Evolutionary conservation across 495 filamentous ascomycete genomes (phyloP), one percentile per base, ranked within the genome.

Genomic region (Neurospora sp.): DNA sequence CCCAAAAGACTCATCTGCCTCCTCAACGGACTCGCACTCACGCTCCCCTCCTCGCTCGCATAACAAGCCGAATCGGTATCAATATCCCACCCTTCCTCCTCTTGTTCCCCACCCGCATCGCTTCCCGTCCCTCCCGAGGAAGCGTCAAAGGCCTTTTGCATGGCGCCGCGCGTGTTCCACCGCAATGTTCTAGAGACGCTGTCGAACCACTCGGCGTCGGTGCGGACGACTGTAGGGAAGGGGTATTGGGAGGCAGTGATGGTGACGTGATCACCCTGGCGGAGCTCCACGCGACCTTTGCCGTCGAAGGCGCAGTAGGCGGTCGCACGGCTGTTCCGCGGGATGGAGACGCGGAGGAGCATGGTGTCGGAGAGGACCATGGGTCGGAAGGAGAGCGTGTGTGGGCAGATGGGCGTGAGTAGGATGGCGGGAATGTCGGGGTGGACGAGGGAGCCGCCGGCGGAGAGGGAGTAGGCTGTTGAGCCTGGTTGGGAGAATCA

Each of bases 341-440:
- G 96, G 31, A 99, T 90, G 31, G 91, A 91, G 72, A 98, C 90
- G 69, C 93, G 93, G 61, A 99, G 88, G 35, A 94, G 89, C 81
- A 97, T 90, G 42, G 90, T 95, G 81, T 99, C 96, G 41, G 92
- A 95, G n/a, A 99, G 89, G n/a, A 99, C 91, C 93, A 99, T 97
- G 40, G 96, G 96, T 10, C 96, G 89, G 89, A 99, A 98, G 42
- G 93, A 96, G 22, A 99, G 86, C 0, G 94, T 98, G 79, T 99
- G 96, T 17, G 96, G 94, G 81, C 96, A 99, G 79, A 99, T 99
- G 0, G 96, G 96, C 3, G 96, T 98, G 68, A 99, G 89, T 16
- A 98, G 92, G 79, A 99, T 98, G 76, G 94, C 96, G 8, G 96
- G 96, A 72, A 99, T 97, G 75, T 97, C 96, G 8, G 96, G 96